Evolutionary conservation across 2,329 filamentous ascomycete genomes (phyloP).

Genomic region (Pestalotiopsis fici): DNA sequence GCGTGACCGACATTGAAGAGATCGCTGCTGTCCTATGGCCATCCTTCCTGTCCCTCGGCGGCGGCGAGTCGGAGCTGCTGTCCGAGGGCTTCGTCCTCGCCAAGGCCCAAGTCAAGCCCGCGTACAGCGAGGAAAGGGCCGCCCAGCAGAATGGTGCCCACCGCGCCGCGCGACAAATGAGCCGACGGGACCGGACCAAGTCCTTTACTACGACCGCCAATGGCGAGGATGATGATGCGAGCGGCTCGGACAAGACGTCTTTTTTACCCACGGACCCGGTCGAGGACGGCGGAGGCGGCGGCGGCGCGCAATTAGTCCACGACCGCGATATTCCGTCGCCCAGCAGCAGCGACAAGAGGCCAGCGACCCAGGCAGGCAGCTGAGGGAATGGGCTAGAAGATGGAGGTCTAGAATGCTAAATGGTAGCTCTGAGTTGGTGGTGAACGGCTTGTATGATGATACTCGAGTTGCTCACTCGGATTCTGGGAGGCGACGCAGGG

Average conservation of each 20-base stretch:
- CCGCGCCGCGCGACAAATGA: constrained; percentile 10
- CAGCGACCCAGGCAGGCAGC: not conserved
- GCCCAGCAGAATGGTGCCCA: constrained; percentile 7
- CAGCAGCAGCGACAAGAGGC: not conserved
- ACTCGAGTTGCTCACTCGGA: not conserved
- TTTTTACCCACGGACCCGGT: constrained; percentile 9
- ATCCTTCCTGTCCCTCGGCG: constrained; percentile 9
- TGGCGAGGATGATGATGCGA: constrained; percentile 3
- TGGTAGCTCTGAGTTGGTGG: not conserved
- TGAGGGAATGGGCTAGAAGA: not conserved
- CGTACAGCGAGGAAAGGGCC: constrained; percentile 11
- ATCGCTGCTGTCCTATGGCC: constrained; percentile 11
- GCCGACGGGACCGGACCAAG: constrained; percentile 10
- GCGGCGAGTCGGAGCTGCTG: constrained; percentile 11
- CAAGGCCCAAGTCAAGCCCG: constrained; percentile 9
- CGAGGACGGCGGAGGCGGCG: not conserved
- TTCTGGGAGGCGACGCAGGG: not conserved
- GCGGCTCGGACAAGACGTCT: not conserved
- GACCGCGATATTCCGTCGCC: not conserved
- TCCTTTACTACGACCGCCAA: constrained; percentile 6
- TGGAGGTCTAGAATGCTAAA: not conserved
- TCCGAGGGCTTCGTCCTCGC: constrained; percentile 11
- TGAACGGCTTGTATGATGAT: not conserved
- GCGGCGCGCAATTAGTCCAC: not conserved
- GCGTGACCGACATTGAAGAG: constrained; percentile 6